phyloP scores from a whole-genome alignment of 2,329 filamentous ascomycete genomes.

The Pestalotiopsis sp. region DNA sequence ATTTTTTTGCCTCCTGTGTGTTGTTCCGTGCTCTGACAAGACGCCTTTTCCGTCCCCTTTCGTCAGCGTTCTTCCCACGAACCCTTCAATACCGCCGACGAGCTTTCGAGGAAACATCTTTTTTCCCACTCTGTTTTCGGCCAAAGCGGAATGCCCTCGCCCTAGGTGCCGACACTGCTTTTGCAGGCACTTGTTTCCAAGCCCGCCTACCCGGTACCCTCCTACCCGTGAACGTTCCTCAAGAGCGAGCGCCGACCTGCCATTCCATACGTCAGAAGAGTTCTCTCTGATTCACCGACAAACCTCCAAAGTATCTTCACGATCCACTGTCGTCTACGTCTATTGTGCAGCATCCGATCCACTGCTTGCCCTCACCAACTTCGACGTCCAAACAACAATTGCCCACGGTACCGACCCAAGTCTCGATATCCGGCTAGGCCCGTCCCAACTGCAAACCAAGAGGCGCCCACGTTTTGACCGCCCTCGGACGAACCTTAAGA shows the following conservation, averaged over 20 bases:
- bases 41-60: background rate
- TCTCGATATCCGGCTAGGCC: background rate
- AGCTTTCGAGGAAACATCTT: background rate
- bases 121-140: background rate
- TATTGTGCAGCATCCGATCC: background rate
- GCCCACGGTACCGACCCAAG: background rate
- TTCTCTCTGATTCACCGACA: background rate
- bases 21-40: background rate
- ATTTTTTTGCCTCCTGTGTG: background rate
- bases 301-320: background rate
- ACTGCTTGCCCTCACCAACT: background rate
- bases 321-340: background rate
- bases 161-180: conserved; percentile 1
- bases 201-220: background rate
- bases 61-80: background rate
- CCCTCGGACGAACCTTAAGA: background rate
- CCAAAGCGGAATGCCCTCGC: conserved; percentile 8
- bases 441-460: background rate
- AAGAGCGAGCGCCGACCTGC: background rate
- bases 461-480: background rate
- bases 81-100: background rate
- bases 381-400: background rate
- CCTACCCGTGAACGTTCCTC: background rate
- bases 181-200: background rate
- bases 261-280: background rate